Evolutionary conservation across 371 early-diverging fungal species (phyloP).

Genomic region (Mortierella sp.): DNA sequence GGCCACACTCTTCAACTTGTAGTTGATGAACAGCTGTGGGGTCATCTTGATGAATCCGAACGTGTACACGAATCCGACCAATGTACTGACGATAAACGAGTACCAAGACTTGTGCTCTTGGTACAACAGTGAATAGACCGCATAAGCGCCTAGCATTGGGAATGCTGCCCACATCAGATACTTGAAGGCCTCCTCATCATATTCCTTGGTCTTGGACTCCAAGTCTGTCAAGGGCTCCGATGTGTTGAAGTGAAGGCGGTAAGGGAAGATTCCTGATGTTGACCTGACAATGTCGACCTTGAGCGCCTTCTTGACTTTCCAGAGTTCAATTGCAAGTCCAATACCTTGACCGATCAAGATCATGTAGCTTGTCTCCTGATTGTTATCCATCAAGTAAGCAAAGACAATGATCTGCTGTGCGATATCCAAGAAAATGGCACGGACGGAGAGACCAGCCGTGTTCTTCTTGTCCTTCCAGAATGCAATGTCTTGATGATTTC

Average conservation of each 20-base stretch:
- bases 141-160: conserved; percentile 86
- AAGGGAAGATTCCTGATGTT: conserved; percentile 42
- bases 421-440: conserved; percentile 85
- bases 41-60: conserved; percentile 94
- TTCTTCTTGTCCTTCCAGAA: conserved; percentile 90
- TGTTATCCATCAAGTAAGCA: conserved; percentile 90
- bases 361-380: conserved; percentile 87
- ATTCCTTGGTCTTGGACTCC: conserved; percentile 83
- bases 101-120: conserved; percentile 94
- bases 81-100: conserved; percentile 85
- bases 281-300: conserved; percentile 41
- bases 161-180: conserved; percentile 84
- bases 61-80: conserved; percentile 88
- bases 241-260: conserved; percentile 45
- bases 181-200: conserved; percentile 90
- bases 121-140: conserved; percentile 85
- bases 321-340: conserved; percentile 86
- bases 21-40: conserved; percentile 95
- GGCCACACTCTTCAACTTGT: conserved; percentile 90
- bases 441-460: conserved; percentile 87
- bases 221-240: conserved; percentile 65
- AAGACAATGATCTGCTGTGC: conserved; percentile 89
- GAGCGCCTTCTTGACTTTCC: conserved; percentile 90
- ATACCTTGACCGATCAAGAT: conserved; percentile 83
- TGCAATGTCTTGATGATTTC: conserved; percentile 72